Base-by-base conservation (phyloP, 768 basidiomycete species). In the Baorangia bicolor region DNA sequence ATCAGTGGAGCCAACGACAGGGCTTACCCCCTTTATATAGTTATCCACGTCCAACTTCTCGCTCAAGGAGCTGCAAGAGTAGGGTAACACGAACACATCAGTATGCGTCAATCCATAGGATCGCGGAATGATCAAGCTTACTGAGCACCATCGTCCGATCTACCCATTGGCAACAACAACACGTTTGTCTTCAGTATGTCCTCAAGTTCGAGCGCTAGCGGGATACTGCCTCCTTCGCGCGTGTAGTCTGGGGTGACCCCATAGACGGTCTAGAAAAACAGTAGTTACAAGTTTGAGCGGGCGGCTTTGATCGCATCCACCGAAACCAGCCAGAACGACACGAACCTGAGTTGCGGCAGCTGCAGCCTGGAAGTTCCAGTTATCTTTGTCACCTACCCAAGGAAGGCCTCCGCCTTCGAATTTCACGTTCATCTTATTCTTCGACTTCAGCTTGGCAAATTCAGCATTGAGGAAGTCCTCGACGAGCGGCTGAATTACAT, bases 71-170 rank as follows among this genome's bases (percentile, higher is more conserved):
- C 40, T 41, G 16, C 23, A 16, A 25, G 14, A 16, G 40, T 16
- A 41, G 23, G 9, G 40, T 0, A 6, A 2, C 14, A 8, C 23
- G 23, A 16, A 41, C 13, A 7, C 23, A 1, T 41, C 23, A 25
- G 40, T 14, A 3, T 4, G 7, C 25, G 13, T 5, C 14, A 0
- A 6, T 5, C 13, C 1, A 8, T 16, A 13, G 28, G 16, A n/a
- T 18, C 25, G 25, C 11, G 16, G 16, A 18, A 18, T 7, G 25
- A 9, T 9, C 20, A 2, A 9, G n/a, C 88, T 63, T 68, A 91
- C 86, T 92, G 91, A 40, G 92, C 90, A 62, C 93, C 94, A 63
- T 97, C 94, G 68, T 97, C 92, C 1, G 90, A 91, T 52, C 92
- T 78, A 6, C 93, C 93, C 86, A 95, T 94, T 0, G 94, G 94